Percentiles rank a stretch among this genome's conserved stretches.
phyloP scores from a whole-genome alignment of 164 flowering plant genomes.

The Euptelea pleiosperma region DNA sequence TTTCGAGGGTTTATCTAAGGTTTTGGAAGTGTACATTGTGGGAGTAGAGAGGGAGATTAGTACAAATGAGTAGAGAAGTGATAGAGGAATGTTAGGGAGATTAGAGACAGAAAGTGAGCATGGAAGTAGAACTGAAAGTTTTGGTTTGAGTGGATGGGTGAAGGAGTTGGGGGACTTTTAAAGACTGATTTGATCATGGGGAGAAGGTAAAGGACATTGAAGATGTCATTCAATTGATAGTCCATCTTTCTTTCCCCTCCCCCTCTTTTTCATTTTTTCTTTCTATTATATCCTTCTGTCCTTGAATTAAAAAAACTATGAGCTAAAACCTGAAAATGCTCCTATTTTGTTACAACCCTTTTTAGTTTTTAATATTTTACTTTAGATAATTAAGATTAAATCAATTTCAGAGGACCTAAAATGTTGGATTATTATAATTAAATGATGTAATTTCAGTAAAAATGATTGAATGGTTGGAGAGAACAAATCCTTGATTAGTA shows the following conservation, averaged over 20 bases:
- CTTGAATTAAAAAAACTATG: background rate
- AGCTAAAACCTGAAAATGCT: too few relatives aligned
- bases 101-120: background rate
- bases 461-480: background rate
- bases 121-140: slow-evolving; percentile 3
- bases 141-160: slow-evolving; percentile 14
- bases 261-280: slow-evolving; percentile 4
- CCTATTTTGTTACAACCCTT: background rate
- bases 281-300: background rate
- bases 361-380: background rate
- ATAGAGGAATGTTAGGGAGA: slow-evolving; percentile 10
- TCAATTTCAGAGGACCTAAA: background rate
- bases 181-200: slow-evolving; percentile 30
- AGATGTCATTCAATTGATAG: slow-evolving; percentile 34
- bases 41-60: background rate
- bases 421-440: background rate
- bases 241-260: slow-evolving; percentile 18
- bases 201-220: slow-evolving; percentile 28
- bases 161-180: slow-evolving; percentile 22
- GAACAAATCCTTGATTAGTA: background rate
- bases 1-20: slow-evolving; percentile 31
- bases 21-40: slow-evolving; percentile 43
- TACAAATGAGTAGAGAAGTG: slow-evolving; percentile 6
- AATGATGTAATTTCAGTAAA: too few relatives aligned
- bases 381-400: background rate